A percentile compares a stretch with the other conserved stretches of the same genome.
phyloP scores from a whole-genome alignment of 225 moss, liverwort and hornwort species.

The Ulota crispa region DNA sequence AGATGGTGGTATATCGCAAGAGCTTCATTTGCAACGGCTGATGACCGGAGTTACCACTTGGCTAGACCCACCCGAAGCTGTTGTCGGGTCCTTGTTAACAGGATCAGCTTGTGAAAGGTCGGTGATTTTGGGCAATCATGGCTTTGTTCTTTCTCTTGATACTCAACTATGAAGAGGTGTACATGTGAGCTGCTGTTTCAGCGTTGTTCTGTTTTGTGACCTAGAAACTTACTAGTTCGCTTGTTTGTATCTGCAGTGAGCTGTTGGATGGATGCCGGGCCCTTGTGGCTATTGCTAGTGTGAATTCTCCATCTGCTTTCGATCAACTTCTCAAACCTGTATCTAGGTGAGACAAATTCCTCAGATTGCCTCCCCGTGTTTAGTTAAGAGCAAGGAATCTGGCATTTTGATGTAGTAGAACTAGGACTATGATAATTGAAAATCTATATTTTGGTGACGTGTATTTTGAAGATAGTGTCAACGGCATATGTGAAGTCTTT shows the following conservation, averaged over 20 bases:
- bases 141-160: conserved; percentile 10
- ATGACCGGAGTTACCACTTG: conserved; percentile 82
- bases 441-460: not conserved
- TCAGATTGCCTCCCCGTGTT: conserved; percentile 3
- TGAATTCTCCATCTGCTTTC: conserved; percentile 92
- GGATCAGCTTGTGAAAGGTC: conserved; percentile 81
- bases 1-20: conserved; percentile 92
- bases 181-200: not conserved
- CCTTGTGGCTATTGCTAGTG: conserved; percentile 82
- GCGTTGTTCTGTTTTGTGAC: not conserved
- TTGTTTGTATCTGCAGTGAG: conserved; percentile 62
- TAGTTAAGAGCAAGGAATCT: conserved; percentile 5
- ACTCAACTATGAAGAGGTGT: not conserved
- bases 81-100: conserved; percentile 67
- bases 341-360: conserved; percentile 53
- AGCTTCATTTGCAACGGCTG: conserved; percentile 92
- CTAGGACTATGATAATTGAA: not conserved
- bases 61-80: conserved; percentile 92
- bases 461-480: conserved; percentile 7
- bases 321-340: conserved; percentile 90
- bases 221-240: conserved; percentile 4
- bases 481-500: not conserved
- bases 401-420: conserved; percentile 9
- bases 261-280: conserved; percentile 92
- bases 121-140: conserved; percentile 15